Evolutionary conservation across 1,284 basidiomycete species (phyloP), one percentile per base, ranked within the genome.

Genomic region (Leccinum solheimii): DNA sequence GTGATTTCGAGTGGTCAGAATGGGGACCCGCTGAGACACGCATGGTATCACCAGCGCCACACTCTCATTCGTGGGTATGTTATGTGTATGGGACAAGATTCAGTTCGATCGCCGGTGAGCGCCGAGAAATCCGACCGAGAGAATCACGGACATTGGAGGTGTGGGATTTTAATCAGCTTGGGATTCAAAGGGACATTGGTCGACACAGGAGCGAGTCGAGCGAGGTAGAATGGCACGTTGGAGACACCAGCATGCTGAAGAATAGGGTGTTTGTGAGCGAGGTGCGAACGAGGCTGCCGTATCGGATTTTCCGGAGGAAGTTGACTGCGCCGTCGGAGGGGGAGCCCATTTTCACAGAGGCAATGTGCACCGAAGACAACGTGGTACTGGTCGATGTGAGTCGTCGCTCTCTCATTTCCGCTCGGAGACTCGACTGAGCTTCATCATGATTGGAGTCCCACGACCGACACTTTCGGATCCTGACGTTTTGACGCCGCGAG

Each of bases 301-400:
- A 79, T 67, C 75, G 77, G 43, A 66, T 76, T 2, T 61, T 60
- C 27, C 66, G 67, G 11, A 63, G 74, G 30, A 60, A 13, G 56
- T 56, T 68, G 60, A 64, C 50, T 19, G 64, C 60, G 14, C 60
- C 57, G 38, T 16, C 45, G 38, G 56, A 59, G 54, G 61, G 62
- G 3, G 62, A 65, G n/a, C 57, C 56, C 0, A 49, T 50, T 2
- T 75, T 70, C 34, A 60, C 60, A 11, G 74, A 75, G 13, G 79
- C 77, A 11, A 80, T 87, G 80, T 79, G 84, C 72, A 81, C 78
- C 65, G 84, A 86, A 69, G 85, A 87, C 69, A 76, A 74, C 63
- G 67, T 86, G 7, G 71, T 86, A 51, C 68, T 84, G 10, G 81
- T 86, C 43, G 76, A 80, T 66, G 83, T 84, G 67, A 66, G 79